Percentiles rank a stretch among this genome's conserved stretches.
Conservation (phyloP, 2,329 filamentous ascomycete species). For the Onygena corvina region DNA sequence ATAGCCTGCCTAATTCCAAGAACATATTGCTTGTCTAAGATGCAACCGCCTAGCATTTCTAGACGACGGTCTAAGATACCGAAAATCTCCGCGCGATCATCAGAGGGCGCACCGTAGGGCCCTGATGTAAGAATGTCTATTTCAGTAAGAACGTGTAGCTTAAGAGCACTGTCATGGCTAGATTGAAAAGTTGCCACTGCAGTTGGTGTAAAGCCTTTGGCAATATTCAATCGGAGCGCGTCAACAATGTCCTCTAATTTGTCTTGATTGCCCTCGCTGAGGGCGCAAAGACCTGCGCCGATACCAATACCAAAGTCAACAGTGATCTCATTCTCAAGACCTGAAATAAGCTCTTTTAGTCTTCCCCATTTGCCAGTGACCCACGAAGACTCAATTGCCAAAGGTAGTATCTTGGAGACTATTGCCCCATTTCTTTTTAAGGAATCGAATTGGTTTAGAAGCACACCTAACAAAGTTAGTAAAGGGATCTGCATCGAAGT, state of each 20-base stretch:
- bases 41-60: slow-evolving; percentile 78
- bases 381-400: slow-evolving; percentile 87
- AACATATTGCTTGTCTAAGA: slow-evolving; percentile 86
- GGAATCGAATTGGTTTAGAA: slow-evolving; percentile 75
- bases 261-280: slow-evolving; percentile 42
- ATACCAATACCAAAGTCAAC: slow-evolving; percentile 74
- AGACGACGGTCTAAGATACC: slow-evolving; percentile 60
- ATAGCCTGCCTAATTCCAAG: slow-evolving; percentile 73
- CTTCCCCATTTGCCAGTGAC: slow-evolving; percentile 70
- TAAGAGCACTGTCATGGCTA: slow-evolving; percentile 73
- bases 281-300: slow-evolving; percentile 53
- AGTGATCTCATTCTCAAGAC: slow-evolving; percentile 26
- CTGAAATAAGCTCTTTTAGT: slow-evolving; percentile 52
- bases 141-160: slow-evolving; percentile 77
- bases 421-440: slow-evolving; percentile 46
- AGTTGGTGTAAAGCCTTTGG: slow-evolving; percentile 61
- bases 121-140: slow-evolving; percentile 57
- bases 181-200: slow-evolving; percentile 69
- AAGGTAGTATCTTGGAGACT: slow-evolving; percentile 58
- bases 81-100: slow-evolving; percentile 27
- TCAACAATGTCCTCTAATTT: slow-evolving; percentile 48
- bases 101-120: slow-evolving; percentile 10
- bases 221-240: slow-evolving; percentile 56
- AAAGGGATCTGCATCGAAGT: not conserved
- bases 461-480: slow-evolving; percentile 47